Base-by-base conservation (phyloP, 2,329 filamentous ascomycete genomes). In the Graphilbum fragrans region DNA sequence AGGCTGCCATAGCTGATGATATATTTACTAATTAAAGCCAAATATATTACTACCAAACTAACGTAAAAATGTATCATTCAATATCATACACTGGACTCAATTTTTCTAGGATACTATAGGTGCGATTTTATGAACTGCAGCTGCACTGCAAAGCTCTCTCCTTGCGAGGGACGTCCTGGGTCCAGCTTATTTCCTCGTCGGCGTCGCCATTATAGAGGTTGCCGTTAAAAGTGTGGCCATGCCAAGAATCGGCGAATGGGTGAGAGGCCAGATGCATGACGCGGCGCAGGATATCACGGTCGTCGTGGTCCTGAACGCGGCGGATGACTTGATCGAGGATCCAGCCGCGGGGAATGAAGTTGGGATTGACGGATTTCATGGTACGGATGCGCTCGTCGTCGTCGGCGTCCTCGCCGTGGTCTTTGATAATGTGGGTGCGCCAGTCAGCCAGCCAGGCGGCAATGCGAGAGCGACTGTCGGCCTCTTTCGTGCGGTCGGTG, bases 281-380 rank as follows among this genome's bases (percentile, higher is more conserved):
- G 23, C 80, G 70, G 12, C 74, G 67, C 35, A 98, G 59, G 29
- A 96, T 79, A 9, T 87, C 80, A 42, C 85, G 70, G 54, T 98
- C 88, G 3, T 79, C 77, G 39, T 80, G 77, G 57, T 85, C 85
- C 60, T 96, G 86, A 0, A 96, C 88, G 10, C 86, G 74, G 36
- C 82, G 76, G 50, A 98, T 96, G 14, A 98, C 59, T 60, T 98
- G 92, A 57, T 96, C 90, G 18, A 98, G 68, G 39, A 98, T 76
- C 88, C 90, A 98, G 17, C 83, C 80, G 37, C 87, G 75, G 0
- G 92, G 86, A 1, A 95, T 69, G 54, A 98, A 98, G 64, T 85
- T 94, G 3, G 92, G 92, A 55, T 98, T 98, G 19, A 88, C 82
- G 21, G 65, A 68, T 63, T 83, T 86, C 92, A 96, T 96, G 12